A percentile compares a stretch with the other conserved stretches of the same genome.
These are phyloP conservation scores for Phialemoniopsis sp. DNA, from an alignment of 2,329 filamentous ascomycete genomes.

Conservation along the genomic window DNA sequence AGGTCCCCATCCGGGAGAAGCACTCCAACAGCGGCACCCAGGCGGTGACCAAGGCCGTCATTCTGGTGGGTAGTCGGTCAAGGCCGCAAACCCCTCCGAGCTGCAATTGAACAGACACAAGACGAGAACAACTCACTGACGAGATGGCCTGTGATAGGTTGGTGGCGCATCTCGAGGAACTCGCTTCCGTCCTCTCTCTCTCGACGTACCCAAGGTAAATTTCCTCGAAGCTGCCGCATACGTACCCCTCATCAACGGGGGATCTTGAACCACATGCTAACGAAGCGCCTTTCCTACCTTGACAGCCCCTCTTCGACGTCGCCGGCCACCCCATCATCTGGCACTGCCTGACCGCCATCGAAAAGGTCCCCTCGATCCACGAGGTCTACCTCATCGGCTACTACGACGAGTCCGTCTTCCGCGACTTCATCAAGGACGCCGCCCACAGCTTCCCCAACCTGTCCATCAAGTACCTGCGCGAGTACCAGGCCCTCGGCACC, in stretches of 20 bases:
- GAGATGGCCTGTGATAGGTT: conserved; percentile 53
- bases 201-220: conserved; percentile 89
- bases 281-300: conserved; percentile 10
- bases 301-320: conserved; percentile 92
- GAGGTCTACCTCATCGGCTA: conserved; percentile 98
- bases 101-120: no score
- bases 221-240: neutral
- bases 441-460: conserved; percentile 80
- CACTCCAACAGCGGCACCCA: conserved; percentile 40
- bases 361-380: conserved; percentile 84
- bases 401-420: conserved; percentile 96
- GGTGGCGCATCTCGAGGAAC: conserved; percentile 94
- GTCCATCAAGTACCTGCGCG: conserved; percentile 89
- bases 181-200: conserved; percentile 87
- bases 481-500: conserved; percentile 94
- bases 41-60: conserved; percentile 84
- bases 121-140: neutral
- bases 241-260: conserved; percentile 3
- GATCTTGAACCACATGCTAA: neutral
- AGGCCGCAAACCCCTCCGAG: no score
- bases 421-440: conserved; percentile 95
- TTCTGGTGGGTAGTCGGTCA: conserved; percentile 61
- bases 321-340: conserved; percentile 98
- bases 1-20: conserved; percentile 48
- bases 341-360: conserved; percentile 90